These are phyloP conservation scores for Ceratobasidium sp. DNA, from an alignment of 1,284 basidiomycete genomes.

Conservation along the genomic window DNA sequence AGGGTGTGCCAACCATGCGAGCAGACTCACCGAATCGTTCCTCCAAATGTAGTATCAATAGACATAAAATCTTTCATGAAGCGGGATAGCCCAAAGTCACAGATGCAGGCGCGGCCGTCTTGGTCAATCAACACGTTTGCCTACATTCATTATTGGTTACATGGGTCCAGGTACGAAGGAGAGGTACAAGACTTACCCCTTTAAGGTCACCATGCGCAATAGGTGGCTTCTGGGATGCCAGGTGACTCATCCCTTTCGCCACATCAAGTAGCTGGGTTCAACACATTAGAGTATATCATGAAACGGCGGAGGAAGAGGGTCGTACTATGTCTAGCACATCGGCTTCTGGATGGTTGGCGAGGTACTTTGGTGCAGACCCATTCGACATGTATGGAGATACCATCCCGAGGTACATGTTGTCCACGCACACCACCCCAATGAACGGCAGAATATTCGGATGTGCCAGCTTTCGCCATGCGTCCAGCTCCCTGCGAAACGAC, in stretches of 20 bases:
- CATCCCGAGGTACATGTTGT: slow-evolving; percentile 42
- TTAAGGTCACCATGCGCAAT: slow-evolving; percentile 39
- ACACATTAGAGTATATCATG: background rate
- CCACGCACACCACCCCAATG: slow-evolving; percentile 38
- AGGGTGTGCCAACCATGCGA: background rate
- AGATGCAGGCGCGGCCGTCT: slow-evolving; percentile 34
- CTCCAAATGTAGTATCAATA: slow-evolving; percentile 41
- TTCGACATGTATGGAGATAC: slow-evolving; percentile 41
- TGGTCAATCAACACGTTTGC: slow-evolving; percentile 36
- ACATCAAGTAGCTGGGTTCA: slow-evolving; percentile 21
- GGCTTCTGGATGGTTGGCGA: slow-evolving; percentile 20
- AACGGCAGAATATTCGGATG: slow-evolving; percentile 40
- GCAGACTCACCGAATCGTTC: slow-evolving; percentile 30
- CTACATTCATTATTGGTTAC: too few species aligned
- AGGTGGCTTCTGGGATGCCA: slow-evolving; percentile 24
- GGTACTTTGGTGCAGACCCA: slow-evolving; percentile 36
- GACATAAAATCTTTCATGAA: slow-evolving; percentile 45
- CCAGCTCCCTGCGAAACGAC: slow-evolving; percentile 39
- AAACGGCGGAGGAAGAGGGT: background rate
- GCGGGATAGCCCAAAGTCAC: slow-evolving; percentile 36
- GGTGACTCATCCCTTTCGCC: slow-evolving; percentile 37
- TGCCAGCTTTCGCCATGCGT: slow-evolving; percentile 27
- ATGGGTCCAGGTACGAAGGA: background rate
- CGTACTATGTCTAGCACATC: slow-evolving; percentile 36
- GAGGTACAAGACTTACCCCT: slow-evolving; percentile 9